Conservation (phyloP, 805 yeast species). For the Blastobotrys muscicola region DNA sequence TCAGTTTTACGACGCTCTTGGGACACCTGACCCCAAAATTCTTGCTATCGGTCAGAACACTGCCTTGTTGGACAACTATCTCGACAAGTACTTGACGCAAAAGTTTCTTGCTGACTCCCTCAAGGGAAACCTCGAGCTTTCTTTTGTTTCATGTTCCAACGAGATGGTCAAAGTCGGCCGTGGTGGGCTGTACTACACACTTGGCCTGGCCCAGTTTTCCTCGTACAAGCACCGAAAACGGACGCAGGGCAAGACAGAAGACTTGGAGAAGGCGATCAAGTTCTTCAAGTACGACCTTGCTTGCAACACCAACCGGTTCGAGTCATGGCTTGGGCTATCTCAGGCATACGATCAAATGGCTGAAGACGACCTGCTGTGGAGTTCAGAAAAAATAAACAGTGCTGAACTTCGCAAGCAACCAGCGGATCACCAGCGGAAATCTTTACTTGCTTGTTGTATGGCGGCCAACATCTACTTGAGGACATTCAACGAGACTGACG, state of each 20-base stretch:
- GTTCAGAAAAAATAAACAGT: slow-evolving; percentile 67
- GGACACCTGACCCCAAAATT: slow-evolving; percentile 39
- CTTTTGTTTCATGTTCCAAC: slow-evolving; percentile 11
- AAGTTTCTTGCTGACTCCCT: slow-evolving; percentile 15
- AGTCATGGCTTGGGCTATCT: slow-evolving; percentile 80
- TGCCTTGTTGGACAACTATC: slow-evolving; percentile 38
- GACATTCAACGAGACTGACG: slow-evolving; percentile 4
- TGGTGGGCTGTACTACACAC: slow-evolving; percentile 57
- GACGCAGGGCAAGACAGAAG: slow-evolving; percentile 70
- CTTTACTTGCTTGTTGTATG: slow-evolving; percentile 67
- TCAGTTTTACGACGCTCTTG: slow-evolving; percentile 57
- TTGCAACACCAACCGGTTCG: slow-evolving; percentile 59
- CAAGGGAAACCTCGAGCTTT: slow-evolving; percentile 15
- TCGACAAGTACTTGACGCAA: slow-evolving; percentile 18
- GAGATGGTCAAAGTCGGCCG: slow-evolving; percentile 31
- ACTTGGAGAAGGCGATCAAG: slow-evolving; percentile 62
- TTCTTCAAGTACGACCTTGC: slow-evolving; percentile 58
- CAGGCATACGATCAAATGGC: slow-evolving; percentile 68
- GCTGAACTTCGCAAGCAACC: slow-evolving; percentile 51
- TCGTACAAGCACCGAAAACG: slow-evolving; percentile 63
- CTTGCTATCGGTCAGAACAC: slow-evolving; percentile 29
- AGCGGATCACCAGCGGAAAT: slow-evolving; percentile 55
- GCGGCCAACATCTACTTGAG: slow-evolving; percentile 41
- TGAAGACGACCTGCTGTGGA: slow-evolving; percentile 89
- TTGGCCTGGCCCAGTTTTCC: slow-evolving; percentile 60